A percentile compares a stretch with the other conserved stretches of the same genome.
Conservation (phyloP, 768 basidiomycete genomes). For the Trametes cubensis region DNA sequence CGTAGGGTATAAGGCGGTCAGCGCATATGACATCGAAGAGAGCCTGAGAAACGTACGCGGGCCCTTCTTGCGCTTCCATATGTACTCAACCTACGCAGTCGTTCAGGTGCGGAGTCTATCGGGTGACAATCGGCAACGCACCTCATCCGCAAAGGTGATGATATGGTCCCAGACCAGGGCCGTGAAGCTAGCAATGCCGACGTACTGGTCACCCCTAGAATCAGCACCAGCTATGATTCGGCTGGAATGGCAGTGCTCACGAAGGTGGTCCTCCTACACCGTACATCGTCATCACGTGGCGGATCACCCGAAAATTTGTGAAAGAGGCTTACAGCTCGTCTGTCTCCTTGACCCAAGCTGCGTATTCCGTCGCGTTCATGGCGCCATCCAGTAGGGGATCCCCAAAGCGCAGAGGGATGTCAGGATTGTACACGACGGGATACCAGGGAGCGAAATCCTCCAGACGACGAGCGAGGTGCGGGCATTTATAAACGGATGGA, state of each 20-base stretch:
- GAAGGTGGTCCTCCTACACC: constrained; percentile 15
- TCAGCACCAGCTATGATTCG: background rate
- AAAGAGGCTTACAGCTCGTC: constrained; percentile 5
- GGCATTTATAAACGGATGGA: constrained; percentile 9
- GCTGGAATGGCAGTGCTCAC: background rate
- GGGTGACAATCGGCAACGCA: constrained; percentile 21
- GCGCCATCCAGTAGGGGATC: constrained; percentile 10
- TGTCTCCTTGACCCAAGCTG: constrained; percentile 1
- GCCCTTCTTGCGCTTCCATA: constrained; percentile 55
- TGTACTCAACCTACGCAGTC: constrained; percentile 45
- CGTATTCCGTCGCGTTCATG: constrained; percentile 10
- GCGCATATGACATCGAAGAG: background rate
- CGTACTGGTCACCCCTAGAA: constrained; percentile 40
- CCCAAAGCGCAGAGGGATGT: background rate
- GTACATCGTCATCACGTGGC: background rate
- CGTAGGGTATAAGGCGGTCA: background rate
- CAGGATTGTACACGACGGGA: background rate
- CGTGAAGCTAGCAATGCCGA: constrained; percentile 55
- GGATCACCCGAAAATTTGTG: background rate
- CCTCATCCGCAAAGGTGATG: constrained; percentile 53
- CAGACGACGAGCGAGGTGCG: background rate
- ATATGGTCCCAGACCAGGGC: constrained; percentile 60
- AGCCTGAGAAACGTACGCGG: constrained; percentile 39
- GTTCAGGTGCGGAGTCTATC: background rate
- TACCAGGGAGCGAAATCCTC: background rate